phyloP scores from a whole-genome alignment of 1,139 yeast genomes.

The Hemisphaericaspora xylanilytica region DNA sequence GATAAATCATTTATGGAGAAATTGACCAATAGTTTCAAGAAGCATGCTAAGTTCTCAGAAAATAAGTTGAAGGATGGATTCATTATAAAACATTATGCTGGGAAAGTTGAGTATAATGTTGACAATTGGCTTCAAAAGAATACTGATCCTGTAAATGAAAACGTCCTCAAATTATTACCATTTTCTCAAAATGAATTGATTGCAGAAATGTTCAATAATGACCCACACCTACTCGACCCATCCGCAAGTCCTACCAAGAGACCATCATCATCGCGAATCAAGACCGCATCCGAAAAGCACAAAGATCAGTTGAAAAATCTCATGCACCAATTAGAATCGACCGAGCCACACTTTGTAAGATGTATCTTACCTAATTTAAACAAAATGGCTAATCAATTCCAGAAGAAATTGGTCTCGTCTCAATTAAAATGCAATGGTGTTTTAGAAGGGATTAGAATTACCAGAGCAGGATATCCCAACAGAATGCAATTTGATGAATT shows the following conservation, averaged over 20 bases:
- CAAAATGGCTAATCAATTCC: constrained; percentile 70
- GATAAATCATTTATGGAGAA: constrained; percentile 84
- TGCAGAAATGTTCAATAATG: constrained; percentile 25
- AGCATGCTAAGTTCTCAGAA: constrained; percentile 63
- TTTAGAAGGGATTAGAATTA: constrained; percentile 93
- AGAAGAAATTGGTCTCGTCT: constrained; percentile 73
- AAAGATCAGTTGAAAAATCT: constrained; percentile 76
- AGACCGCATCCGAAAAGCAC: constrained; percentile 84
- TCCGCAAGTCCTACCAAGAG: constrained; percentile 8
- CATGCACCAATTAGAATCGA: constrained; percentile 70
- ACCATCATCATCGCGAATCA: constrained; percentile 33
- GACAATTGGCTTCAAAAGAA: constrained; percentile 95
- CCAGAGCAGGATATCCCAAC: constrained; percentile 96
- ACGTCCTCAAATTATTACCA: constrained; percentile 57
- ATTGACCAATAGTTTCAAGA: constrained; percentile 60
- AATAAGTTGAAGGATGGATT: constrained; percentile 72
- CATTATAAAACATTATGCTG: constrained; percentile 89
- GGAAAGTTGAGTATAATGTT: constrained; percentile 86
- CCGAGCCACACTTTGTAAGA: constrained; percentile 96
- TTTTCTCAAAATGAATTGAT: constrained; percentile 55
- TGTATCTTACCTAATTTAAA: constrained; percentile 88
- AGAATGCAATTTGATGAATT: constrained; percentile 83
- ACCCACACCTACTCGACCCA: constrained; percentile 19
- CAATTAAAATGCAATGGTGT: constrained; percentile 98
- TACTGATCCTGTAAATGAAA: constrained; percentile 87